Conservation (phyloP, 148 eudicot genomes). For the Bassia scoparia region DNA sequence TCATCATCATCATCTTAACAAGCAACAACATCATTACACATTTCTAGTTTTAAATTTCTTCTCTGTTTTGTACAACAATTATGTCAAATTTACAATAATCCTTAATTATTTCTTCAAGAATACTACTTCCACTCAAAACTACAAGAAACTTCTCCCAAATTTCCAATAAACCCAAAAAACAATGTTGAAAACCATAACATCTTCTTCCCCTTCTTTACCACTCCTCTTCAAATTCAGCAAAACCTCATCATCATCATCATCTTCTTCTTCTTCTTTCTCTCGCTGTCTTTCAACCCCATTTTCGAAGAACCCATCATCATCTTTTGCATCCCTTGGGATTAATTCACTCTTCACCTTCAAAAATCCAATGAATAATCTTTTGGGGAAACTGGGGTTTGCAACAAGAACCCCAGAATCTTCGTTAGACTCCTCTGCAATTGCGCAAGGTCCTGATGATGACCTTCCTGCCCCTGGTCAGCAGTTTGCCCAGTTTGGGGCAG, state of each 20-base stretch:
- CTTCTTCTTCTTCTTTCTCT: conserved; percentile 5
- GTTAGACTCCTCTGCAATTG: conserved; percentile 26
- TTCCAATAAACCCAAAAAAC: background rate
- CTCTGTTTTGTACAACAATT: no score
- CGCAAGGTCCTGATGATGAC: conserved; percentile 63
- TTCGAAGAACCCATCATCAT: background rate
- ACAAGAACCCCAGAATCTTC: conserved; percentile 17
- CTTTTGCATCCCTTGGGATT: background rate
- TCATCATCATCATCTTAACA: no score
- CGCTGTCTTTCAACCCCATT: conserved; percentile 21
- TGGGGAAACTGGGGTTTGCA: conserved; percentile 32
- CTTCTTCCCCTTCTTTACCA: conserved; percentile 26
- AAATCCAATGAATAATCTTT: conserved; percentile 29
- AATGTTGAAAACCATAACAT: conserved; percentile 31
- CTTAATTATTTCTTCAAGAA: no score
- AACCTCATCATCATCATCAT: conserved; percentile 4
- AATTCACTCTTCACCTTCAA: conserved; percentile 16
- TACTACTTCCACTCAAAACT: background rate
- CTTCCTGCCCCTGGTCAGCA: conserved; percentile 57
- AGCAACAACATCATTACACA: no score
- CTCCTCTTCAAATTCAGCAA: conserved; percentile 28
- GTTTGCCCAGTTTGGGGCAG: conserved; percentile 90
- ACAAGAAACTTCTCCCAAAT: background rate
- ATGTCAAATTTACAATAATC: no score
- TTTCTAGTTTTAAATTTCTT: no score